Percentiles rank a stretch among this genome's conserved stretches.
These are phyloP conservation scores for Cyberlindnera euphorbiiphila DNA, from an alignment of 805 yeast genomes.

Conservation along the genomic window DNA sequence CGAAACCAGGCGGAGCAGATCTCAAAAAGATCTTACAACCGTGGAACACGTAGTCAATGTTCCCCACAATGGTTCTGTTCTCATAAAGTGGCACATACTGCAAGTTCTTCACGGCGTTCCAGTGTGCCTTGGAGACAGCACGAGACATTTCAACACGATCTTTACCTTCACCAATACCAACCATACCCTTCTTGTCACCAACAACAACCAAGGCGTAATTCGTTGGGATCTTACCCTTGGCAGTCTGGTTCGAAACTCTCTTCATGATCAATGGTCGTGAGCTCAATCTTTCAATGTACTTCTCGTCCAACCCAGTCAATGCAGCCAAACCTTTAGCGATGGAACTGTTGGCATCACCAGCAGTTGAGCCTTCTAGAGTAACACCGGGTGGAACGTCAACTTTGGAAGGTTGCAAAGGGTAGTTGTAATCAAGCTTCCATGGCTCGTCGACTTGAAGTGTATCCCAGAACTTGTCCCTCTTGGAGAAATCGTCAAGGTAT, in stretches of 20 bases:
- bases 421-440: constrained; percentile 42
- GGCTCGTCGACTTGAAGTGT: constrained; percentile 47
- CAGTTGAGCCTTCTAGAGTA: constrained; percentile 24
- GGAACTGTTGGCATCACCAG: constrained; percentile 20
- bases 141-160: constrained; percentile 70
- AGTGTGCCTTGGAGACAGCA: constrained; percentile 80
- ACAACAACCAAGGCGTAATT: constrained; percentile 83
- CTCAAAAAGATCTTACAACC: constrained; percentile 79
- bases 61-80: constrained; percentile 85
- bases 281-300: constrained; percentile 55
- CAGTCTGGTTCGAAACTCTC: constrained; percentile 85
- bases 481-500: constrained; percentile 65
- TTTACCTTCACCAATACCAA: constrained; percentile 94
- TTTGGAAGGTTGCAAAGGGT: constrained; percentile 58
- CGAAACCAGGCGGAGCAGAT: constrained; percentile 91
- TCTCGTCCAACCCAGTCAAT: constrained; percentile 62
- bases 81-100: constrained; percentile 82
- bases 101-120: constrained; percentile 90
- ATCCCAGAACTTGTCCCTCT: constrained; percentile 76
- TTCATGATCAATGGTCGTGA: constrained; percentile 69
- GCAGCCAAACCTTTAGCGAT: constrained; percentile 53
- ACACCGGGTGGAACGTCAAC: constrained; percentile 51
- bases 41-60: constrained; percentile 77
- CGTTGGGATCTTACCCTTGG: constrained; percentile 83
- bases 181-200: constrained; percentile 90